Conservation (phyloP, 768 basidiomycete genomes). For the Polyporus arcularius region DNA sequence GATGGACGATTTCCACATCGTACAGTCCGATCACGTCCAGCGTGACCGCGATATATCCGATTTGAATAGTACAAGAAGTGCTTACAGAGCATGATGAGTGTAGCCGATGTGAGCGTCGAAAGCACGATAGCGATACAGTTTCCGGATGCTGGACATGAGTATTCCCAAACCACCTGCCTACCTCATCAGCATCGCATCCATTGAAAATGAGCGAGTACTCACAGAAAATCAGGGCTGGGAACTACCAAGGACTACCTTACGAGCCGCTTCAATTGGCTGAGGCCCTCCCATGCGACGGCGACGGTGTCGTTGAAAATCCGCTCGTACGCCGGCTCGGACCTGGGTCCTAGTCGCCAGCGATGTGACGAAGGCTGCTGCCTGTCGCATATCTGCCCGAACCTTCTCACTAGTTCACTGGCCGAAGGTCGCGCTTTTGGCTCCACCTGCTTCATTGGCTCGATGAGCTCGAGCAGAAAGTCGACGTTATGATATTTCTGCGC, state of each 20-base stretch:
- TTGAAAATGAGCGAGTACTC: no score
- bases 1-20: no score
- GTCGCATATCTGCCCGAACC: background rate
- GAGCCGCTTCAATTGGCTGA: background rate
- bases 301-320: conserved; percentile 22
- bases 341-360: conserved; percentile 17
- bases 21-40: no score
- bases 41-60: no score
- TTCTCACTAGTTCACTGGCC: background rate
- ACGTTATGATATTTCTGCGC: background rate
- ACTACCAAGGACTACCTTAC: background rate
- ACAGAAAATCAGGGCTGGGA: no score
- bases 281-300: conserved; percentile 13
- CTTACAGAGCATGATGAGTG: no score
- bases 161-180: no score
- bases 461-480: conserved; percentile 13
- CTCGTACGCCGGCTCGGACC: conserved; percentile 9
- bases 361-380: background rate
- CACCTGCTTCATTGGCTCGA: conserved; percentile 13
- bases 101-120: no score
- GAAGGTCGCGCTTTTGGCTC: conserved; percentile 10
- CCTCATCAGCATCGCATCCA: no score
- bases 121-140: no score
- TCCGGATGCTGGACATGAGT: no score
- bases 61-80: no score